phyloP scores from a whole-genome alignment of 2,329 filamentous ascomycete species.

The Emergomyces pasteurianus region DNA sequence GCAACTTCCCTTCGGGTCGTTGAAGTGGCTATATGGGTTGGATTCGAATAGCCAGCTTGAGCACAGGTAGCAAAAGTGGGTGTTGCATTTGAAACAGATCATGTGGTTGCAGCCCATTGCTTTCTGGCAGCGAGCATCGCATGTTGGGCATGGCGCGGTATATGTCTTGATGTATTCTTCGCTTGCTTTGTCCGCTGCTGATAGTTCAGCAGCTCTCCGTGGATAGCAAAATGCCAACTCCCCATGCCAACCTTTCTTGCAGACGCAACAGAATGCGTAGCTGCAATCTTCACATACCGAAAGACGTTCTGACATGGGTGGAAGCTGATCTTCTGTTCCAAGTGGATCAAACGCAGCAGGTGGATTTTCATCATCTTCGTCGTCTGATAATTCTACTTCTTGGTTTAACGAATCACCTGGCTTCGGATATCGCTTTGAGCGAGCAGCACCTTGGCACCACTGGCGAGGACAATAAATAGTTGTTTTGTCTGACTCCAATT shows the following conservation, averaged over 20 bases:
- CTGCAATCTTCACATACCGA: constrained; percentile 79
- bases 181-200: constrained; percentile 74
- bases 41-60: constrained; percentile 68
- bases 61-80: constrained; percentile 94
- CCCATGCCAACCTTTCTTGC: constrained; percentile 80
- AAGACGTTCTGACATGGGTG: constrained; percentile 52
- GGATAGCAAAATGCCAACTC: constrained; percentile 63
- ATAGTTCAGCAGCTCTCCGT: constrained; percentile 54
- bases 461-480: constrained; percentile 85
- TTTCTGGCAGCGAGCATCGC: constrained; percentile 74
- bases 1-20: constrained; percentile 56
- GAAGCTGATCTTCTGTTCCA: constrained; percentile 29
- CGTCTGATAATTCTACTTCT: constrained; percentile 36
- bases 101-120: constrained; percentile 94
- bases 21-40: constrained; percentile 86
- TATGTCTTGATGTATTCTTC: constrained; percentile 71
- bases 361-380: constrained; percentile 35
- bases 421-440: constrained; percentile 61
- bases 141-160: constrained; percentile 83
- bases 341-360: constrained; percentile 31
- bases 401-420: constrained; percentile 51
- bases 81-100: constrained; percentile 78
- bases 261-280: constrained; percentile 77
- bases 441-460: constrained; percentile 85
- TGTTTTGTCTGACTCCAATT: constrained; percentile 80